Percentiles rank a stretch among this genome's conserved stretches.
phyloP scores from a whole-genome alignment of 352 stramenopile genomes.

The Thalassiosira livingstoniorum region DNA sequence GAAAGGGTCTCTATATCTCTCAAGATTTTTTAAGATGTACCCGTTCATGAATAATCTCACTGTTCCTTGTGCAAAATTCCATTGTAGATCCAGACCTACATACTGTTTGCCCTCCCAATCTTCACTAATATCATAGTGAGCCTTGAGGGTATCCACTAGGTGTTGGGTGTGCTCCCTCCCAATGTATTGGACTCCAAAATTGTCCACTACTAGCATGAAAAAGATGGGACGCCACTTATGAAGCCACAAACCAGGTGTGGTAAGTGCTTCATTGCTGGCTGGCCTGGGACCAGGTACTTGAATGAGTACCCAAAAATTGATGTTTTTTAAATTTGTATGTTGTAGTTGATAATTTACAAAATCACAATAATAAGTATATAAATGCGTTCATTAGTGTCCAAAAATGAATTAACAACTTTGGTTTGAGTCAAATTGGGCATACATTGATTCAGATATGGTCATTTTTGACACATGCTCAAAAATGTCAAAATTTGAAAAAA shows the following conservation, averaged over 20 bases:
- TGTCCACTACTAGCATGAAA: slow-evolving; percentile 43
- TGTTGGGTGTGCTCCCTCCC: slow-evolving; percentile 26
- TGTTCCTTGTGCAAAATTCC: slow-evolving; percentile 41
- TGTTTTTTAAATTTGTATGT: too few species aligned
- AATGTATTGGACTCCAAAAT: slow-evolving; percentile 13
- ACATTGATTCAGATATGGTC: too few species aligned
- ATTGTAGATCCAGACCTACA: slow-evolving; percentile 47
- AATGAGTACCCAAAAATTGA: too few species aligned
- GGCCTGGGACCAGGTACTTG: too few species aligned
- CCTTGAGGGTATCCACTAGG: slow-evolving; percentile 22
- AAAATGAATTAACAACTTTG: too few species aligned
- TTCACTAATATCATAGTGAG: slow-evolving; percentile 23
- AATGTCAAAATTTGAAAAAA: too few species aligned
- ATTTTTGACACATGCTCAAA: too few species aligned
- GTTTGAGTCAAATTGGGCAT: too few species aligned
- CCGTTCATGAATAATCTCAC: slow-evolving; percentile 32
- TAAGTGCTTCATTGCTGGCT: neutral
- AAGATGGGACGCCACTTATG: slow-evolving; percentile 25
- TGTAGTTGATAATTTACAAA: too few species aligned
- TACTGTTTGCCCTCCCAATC: slow-evolving; percentile 36
- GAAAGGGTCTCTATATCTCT: slow-evolving; percentile 7
- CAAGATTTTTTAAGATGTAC: slow-evolving; percentile 15
- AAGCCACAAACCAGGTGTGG: slow-evolving; percentile 53
- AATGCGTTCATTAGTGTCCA: too few species aligned
- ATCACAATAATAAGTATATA: too few species aligned